Evolutionary conservation across 495 filamentous ascomycete species (phyloP), one percentile per base, ranked within the genome.

Genomic region (Rhypophila decipiens): DNA sequence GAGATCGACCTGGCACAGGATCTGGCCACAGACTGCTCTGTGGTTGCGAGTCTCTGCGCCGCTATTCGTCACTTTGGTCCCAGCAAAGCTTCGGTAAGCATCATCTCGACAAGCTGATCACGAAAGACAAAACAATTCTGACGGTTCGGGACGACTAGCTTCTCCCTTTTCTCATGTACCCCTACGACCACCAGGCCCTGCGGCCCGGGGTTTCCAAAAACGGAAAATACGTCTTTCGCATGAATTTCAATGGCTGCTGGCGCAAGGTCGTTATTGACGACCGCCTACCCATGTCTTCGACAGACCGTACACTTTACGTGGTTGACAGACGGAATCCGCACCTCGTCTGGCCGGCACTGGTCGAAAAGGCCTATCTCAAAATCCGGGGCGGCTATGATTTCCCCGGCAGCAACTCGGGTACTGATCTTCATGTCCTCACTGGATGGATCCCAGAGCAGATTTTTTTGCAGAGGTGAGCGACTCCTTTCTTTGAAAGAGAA

Each of bases 281-380:
- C 62, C 79, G 83, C n/a, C 77, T 97, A 13, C 94, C 93, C 5
- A 72, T 78, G 0, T 94, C 90, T 2, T 61, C 57, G 9, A 87
- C 78, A 21, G 80, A 83, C 31, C 79, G 87, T 29, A 77, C 81
- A 3, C 73, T 97, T 1, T 86, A 95, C 65, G 88, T 97, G n/a
- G 76, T 91, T 33, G 90, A 97, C 57, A 79, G 89, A 19, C 84
- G 84, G 23, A 85, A 95, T 51, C 82, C 85, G 10, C 64, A 61
- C 15, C 73, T 90, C 31, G 60, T 96, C 18, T 96, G 88, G 87
- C 93, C 91, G n/a, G 90, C 93, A 20, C 69, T 99, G 22, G 69
- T 96, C 27, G 93, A 99, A 64, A 99, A 99, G 59, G 93, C 93
- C 3, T 99, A 97, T 51, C 70, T 99, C n/a, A 99, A 97, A 68